These are phyloP conservation scores for Dendrobium officinale DNA, from an alignment of 106 monocot genomes.

Conservation along the genomic window DNA sequence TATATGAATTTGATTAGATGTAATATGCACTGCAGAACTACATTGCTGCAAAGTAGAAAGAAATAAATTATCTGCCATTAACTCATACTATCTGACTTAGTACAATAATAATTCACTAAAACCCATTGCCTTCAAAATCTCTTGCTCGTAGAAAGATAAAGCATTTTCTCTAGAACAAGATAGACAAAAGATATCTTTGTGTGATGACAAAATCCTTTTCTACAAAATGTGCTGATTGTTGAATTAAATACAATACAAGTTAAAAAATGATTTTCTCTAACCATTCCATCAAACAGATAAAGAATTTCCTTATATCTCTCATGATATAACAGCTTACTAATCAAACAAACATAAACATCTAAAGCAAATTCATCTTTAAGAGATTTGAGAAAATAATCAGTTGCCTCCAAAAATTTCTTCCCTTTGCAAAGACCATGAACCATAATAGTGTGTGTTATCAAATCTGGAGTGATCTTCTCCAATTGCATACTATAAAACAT, in stretches of 20 bases:
- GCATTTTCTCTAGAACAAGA: constrained; percentile 45
- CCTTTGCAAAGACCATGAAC: constrained; percentile 33
- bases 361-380: constrained; percentile 23
- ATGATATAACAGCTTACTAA: constrained; percentile 21
- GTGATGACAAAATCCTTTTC: constrained; percentile 36
- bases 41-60: not conserved
- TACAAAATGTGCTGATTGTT: constrained; percentile 34
- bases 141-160: not conserved
- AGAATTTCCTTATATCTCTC: constrained; percentile 18
- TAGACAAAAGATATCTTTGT: constrained; percentile 26
- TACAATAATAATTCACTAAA: not conserved
- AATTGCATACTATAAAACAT: constrained; percentile 31
- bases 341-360: constrained; percentile 11
- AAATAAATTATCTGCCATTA: not conserved
- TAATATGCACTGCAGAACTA: constrained; percentile 2
- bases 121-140: not conserved
- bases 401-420: constrained; percentile 33
- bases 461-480: constrained; percentile 32
- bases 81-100: not conserved
- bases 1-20: not conserved
- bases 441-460: constrained; percentile 38
- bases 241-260: constrained; percentile 21
- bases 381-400: constrained; percentile 19
- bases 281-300: constrained; percentile 21
- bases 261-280: constrained; percentile 8